These are phyloP conservation scores for Croton setiger DNA, from an alignment of 441 rosid species.

Conservation along the genomic window DNA sequence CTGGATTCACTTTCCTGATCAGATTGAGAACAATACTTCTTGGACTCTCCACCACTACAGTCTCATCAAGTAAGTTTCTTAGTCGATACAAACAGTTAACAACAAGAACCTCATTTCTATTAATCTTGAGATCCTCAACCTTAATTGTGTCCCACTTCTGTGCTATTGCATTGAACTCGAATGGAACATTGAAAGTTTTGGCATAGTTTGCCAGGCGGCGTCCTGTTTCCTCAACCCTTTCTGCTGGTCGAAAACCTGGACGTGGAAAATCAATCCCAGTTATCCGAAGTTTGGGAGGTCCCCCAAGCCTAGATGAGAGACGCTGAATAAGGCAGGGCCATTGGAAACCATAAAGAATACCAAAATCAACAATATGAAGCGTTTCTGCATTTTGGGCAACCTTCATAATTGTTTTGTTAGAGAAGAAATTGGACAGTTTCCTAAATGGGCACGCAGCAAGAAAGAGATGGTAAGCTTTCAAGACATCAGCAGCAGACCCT, in stretches of 20 bases:
- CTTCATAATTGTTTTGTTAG: conserved; percentile 35
- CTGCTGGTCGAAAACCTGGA: conserved; percentile 58
- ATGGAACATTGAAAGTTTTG: conserved; percentile 47
- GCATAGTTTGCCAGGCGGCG: conserved; percentile 52
- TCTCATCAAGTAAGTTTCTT: conserved; percentile 70
- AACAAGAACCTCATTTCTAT: conserved; percentile 53
- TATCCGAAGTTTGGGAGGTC: conserved; percentile 56
- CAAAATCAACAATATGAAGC: conserved; percentile 68
- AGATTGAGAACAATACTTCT: conserved; percentile 59
- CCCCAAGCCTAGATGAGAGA: conserved; percentile 42
- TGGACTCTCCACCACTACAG: conserved; percentile 62
- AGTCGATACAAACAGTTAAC: conserved; percentile 62
- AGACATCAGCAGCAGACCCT: conserved; percentile 54
- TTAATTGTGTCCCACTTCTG: conserved; percentile 60
- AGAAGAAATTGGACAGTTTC: conserved; percentile 35
- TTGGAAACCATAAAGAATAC: conserved; percentile 64
- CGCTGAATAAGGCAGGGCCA: conserved; percentile 55
- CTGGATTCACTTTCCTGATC: conserved; percentile 58
- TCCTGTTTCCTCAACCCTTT: conserved; percentile 62
- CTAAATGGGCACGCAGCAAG: conserved; percentile 42
- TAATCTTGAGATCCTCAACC: conserved; percentile 65
- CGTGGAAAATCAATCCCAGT: conserved; percentile 65
- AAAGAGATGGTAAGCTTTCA: conserved; percentile 59
- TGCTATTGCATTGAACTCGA: conserved; percentile 54
- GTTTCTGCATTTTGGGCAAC: conserved; percentile 33